These are phyloP conservation scores for Phaeotremella fagi DNA, from an alignment of 768 basidiomycete genomes.

Conservation along the genomic window DNA sequence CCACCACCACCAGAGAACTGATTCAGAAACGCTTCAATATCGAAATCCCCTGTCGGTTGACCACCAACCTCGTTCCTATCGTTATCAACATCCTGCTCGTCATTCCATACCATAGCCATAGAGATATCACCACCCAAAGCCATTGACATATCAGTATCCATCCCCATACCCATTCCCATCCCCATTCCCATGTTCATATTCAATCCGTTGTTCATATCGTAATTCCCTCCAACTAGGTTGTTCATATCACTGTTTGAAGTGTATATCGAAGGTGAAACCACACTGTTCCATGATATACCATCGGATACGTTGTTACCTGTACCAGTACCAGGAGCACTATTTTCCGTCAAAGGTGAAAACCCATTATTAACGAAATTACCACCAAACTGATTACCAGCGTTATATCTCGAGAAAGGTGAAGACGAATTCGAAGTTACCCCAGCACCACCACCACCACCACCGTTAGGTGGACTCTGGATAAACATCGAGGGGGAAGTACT, in stretches of 20 bases:
- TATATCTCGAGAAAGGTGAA: too few species aligned
- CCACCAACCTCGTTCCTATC: constrained; percentile 10
- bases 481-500: neutral
- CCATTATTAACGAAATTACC: too few species aligned
- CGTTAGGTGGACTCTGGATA: too few species aligned
- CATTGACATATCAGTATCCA: constrained; percentile 43
- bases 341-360: too few species aligned
- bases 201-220: neutral
- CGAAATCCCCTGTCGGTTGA: constrained; percentile 16
- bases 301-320: too few species aligned
- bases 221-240: constrained; percentile 5
- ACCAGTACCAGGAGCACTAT: too few species aligned
- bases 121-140: constrained; percentile 21
- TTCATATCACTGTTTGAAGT: too few species aligned
- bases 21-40: constrained; percentile 22
- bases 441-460: neutral
- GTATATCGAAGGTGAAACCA: too few species aligned
- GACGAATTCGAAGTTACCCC: neutral
- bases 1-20: constrained; percentile 11
- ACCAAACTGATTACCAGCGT: too few species aligned
- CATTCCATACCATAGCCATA: neutral
- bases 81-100: neutral
- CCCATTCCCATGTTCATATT: constrained; percentile 26
- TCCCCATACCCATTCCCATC: constrained; percentile 49
- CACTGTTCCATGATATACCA: too few species aligned